A percentile compares a stretch with the other conserved stretches of the same genome.
Evolutionary conservation across 2,329 filamentous ascomycete species (phyloP).

Genomic region (Talaromyces sp.): DNA sequence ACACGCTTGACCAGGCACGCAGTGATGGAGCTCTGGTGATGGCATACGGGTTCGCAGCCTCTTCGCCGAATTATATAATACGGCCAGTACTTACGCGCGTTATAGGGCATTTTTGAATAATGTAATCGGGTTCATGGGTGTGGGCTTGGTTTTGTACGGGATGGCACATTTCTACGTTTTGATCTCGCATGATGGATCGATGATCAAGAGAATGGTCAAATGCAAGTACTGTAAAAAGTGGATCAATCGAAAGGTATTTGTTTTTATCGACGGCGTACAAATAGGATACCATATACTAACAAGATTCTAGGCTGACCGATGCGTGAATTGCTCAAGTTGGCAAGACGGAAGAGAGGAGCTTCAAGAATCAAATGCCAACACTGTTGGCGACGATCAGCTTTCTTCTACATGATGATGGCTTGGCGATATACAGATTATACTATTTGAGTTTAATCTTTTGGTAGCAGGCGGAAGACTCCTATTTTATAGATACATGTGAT

Average conservation of each 20-base stretch:
- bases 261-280: background rate
- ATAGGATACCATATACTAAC: background rate
- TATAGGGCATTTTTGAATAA: conserved; percentile 11
- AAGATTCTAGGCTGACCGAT: conserved; percentile 2
- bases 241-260: conserved; percentile 7
- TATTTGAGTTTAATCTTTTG: background rate
- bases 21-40: conserved; percentile 68
- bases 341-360: conserved; percentile 41
- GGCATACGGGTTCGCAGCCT: conserved; percentile 59
- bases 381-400: background rate
- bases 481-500: background rate
- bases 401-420: background rate
- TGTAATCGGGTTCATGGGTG: conserved; percentile 4
- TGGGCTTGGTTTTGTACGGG: conserved; percentile 9
- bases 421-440: background rate
- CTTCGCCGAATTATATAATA: background rate
- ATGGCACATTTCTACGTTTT: conserved; percentile 9
- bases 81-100: background rate
- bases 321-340: conserved; percentile 7
- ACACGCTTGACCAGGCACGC: conserved; percentile 64
- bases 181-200: conserved; percentile 10
- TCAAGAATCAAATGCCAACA: conserved; percentile 46
- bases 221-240: conserved; percentile 12
- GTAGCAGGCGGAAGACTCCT: background rate
- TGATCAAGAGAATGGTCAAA: conserved; percentile 12